Conservation (phyloP, 129 eudicot species). For the Artemisia annua region DNA sequence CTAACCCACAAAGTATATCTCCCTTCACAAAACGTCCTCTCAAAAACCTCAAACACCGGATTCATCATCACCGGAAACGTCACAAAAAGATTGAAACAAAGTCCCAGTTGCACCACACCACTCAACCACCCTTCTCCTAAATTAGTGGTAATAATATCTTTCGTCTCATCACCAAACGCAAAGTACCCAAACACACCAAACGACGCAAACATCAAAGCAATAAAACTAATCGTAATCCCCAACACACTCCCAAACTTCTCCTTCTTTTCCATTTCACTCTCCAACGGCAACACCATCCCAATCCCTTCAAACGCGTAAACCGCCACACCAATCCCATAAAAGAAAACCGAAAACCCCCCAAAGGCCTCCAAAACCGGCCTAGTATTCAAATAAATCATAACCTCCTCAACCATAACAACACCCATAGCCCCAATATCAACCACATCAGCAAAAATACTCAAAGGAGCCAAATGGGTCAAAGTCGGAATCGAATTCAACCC, state of each 20-base stretch:
- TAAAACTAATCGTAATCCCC: slow-evolving; percentile 54
- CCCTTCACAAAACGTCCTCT: slow-evolving; percentile 76
- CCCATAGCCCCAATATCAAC: slow-evolving; percentile 92
- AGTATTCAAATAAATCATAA: slow-evolving; percentile 38
- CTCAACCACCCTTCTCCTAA: slow-evolving; percentile 77
- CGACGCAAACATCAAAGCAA: slow-evolving; percentile 62
- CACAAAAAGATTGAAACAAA: slow-evolving; percentile 68
- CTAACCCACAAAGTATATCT: slow-evolving; percentile 72
- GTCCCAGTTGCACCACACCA: slow-evolving; percentile 70
- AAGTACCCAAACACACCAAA: slow-evolving; percentile 82
- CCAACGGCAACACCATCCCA: slow-evolving; percentile 89
- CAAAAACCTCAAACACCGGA: slow-evolving; percentile 87
- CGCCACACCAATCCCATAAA: slow-evolving; percentile 80
- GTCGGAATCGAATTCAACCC: slow-evolving; percentile 83
- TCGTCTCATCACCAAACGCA: slow-evolving; percentile 82
- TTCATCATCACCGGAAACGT: slow-evolving; percentile 95
- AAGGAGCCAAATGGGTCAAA: slow-evolving; percentile 82
- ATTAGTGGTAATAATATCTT: slow-evolving; percentile 83
- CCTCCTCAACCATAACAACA: slow-evolving; percentile 80
- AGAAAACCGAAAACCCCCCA: slow-evolving; percentile 57
- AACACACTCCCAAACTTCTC: slow-evolving; percentile 55
- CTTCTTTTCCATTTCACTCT: slow-evolving; percentile 67
- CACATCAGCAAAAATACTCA: slow-evolving; percentile 84
- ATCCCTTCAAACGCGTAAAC: slow-evolving; percentile 89
- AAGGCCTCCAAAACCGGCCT: slow-evolving; percentile 55